Evolutionary conservation across 2,329 filamentous ascomycete species (phyloP), one percentile per base, ranked within the genome.

Genomic region (Didymella pomorum): DNA sequence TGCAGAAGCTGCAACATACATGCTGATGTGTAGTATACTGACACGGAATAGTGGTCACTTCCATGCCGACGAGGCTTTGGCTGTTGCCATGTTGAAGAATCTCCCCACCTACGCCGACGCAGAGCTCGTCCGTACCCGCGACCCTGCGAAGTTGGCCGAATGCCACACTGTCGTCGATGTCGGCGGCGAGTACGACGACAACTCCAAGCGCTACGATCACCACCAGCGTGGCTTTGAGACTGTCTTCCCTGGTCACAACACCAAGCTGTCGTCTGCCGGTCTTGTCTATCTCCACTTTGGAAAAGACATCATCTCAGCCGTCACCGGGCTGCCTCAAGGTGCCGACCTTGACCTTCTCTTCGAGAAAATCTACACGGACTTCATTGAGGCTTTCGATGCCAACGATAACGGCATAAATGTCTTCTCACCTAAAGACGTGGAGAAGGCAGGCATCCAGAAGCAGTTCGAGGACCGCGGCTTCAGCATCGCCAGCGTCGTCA

Each of bases 81-180:
- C 95, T 58, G 93, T 99, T 65, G 93, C 96, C 83, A 92, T 99
- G 84, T 90, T 99, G 68, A 92, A 93, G 65, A 86, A 90, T 56
- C 89, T 98, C 18, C 94, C 95, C 21, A 81, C 88, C 58, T 99
- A 98, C 82, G 78, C 83, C 55, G 80, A 84, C 67, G 89, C 92
- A 25, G 76, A 83, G 42, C 89, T 99, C 42, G 83, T 97, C 49
- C 93, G 95, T 69, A 97, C 93, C 46, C 91, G 95, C 71, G 93
- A 99, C 78, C 87, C 92, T 18, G 84, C 87, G 25, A 77, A 89
- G 29, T 89, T 99, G 37, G 85, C 87, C 39, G 86, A 85, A 59
- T 97, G 94, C 83, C 91, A 97, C 82, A 97, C 92, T 54, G 93
- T 99, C 58, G 94, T 98, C 68, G 95, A 99, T 75, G 95, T 98